These are phyloP conservation scores for Termitomyces sp. DNA, from an alignment of 768 basidiomycete genomes.

Conservation along the genomic window DNA sequence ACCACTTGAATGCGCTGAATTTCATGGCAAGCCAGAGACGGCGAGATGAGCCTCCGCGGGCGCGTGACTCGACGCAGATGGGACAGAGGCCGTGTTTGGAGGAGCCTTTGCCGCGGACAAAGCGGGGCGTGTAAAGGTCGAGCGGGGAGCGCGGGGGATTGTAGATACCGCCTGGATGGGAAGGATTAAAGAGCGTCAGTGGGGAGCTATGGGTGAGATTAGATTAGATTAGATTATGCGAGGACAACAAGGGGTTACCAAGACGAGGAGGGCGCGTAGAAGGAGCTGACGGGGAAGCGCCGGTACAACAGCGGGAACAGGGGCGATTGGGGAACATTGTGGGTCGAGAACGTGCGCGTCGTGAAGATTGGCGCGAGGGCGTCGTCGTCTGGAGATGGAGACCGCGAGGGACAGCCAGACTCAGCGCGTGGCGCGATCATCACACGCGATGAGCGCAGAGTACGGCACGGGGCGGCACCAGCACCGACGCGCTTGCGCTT, in stretches of 20 bases:
- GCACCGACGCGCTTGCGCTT: no score
- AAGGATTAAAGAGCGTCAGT: slow-evolving; percentile 21
- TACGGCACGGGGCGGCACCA: no score
- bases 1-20: slow-evolving; percentile 81
- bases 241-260: background rate
- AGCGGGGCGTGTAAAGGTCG: slow-evolving; percentile 77
- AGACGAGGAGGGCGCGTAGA: slow-evolving; percentile 32
- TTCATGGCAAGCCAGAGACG: slow-evolving; percentile 74
- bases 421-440: background rate
- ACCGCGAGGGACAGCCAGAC: background rate
- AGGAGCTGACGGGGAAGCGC: slow-evolving; percentile 62
- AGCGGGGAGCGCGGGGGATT: slow-evolving; percentile 55
- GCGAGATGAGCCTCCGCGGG: slow-evolving; percentile 59
- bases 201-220: background rate
- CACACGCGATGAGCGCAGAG: background rate
- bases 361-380: slow-evolving; percentile 18
- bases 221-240: background rate
- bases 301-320: slow-evolving; percentile 63
- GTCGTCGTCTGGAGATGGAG: background rate
- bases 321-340: slow-evolving; percentile 29
- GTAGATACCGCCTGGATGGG: slow-evolving; percentile 43
- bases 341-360: slow-evolving; percentile 45
- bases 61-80: slow-evolving; percentile 56
- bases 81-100: slow-evolving; percentile 77
- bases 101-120: slow-evolving; percentile 61